Conservation (phyloP, 805 yeast species). For the Komagataella pseudopastoris region DNA sequence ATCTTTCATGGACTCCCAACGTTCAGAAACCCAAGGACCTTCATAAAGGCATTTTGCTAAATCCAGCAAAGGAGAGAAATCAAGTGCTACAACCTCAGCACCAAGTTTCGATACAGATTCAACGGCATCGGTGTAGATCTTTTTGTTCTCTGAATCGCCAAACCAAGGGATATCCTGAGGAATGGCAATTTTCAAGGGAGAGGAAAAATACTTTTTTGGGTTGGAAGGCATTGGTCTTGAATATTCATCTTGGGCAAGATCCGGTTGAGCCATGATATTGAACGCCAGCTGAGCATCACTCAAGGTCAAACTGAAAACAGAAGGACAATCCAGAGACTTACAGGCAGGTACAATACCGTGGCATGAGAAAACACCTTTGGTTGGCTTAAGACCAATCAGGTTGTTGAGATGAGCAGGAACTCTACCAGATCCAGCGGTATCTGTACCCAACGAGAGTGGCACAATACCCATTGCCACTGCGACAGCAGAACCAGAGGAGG, state of each 20-base stretch:
- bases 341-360: slow-evolving; percentile 97
- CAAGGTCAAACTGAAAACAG: slow-evolving; percentile 67
- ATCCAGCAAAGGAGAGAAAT: slow-evolving; percentile 64
- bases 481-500: slow-evolving; percentile 91
- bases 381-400: slow-evolving; percentile 84
- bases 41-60: slow-evolving; percentile 84
- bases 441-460: slow-evolving; percentile 86
- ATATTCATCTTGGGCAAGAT: slow-evolving; percentile 58
- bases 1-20: slow-evolving; percentile 72
- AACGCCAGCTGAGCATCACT: slow-evolving; percentile 76
- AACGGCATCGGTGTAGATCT: slow-evolving; percentile 50
- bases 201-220: slow-evolving; percentile 46
- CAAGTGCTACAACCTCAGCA: slow-evolving; percentile 45
- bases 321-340: slow-evolving; percentile 85
- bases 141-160: slow-evolving; percentile 70
- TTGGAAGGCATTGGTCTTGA: slow-evolving; percentile 63
- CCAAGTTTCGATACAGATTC: slow-evolving; percentile 36
- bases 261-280: slow-evolving; percentile 58
- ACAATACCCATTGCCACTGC: slow-evolving; percentile 85
- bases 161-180: slow-evolving; percentile 68
- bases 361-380: slow-evolving; percentile 78
- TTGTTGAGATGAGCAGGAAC: slow-evolving; percentile 95
- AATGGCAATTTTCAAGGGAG: slow-evolving; percentile 49
- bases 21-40: slow-evolving; percentile 98
- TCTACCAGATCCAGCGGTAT: slow-evolving; percentile 96